A percentile compares a stretch with the other conserved stretches of the same genome.
phyloP scores from a whole-genome alignment of 2,329 filamentous ascomycete species.

The Talaromyces sp. region DNA sequence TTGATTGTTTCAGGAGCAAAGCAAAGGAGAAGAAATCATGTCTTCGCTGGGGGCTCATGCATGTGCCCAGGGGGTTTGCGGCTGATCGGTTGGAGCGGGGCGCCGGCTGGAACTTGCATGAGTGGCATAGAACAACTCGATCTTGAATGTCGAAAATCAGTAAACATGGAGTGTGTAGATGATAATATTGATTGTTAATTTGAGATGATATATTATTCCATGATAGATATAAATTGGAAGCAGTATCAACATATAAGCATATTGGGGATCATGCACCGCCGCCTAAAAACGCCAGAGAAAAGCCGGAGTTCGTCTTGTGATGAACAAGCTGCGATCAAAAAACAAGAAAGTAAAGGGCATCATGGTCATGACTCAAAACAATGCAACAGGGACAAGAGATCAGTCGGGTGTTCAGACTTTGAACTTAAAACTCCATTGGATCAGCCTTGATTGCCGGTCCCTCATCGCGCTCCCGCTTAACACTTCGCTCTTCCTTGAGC shows the following conservation, averaged over 20 bases:
- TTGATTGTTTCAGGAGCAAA: too few relatives aligned
- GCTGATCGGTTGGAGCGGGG: too few relatives aligned
- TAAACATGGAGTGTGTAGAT: too few relatives aligned
- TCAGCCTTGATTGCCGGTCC: constrained; percentile 45
- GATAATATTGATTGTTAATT: too few relatives aligned
- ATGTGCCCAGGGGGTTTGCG: too few relatives aligned
- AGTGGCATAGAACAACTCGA: too few relatives aligned
- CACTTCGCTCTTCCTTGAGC: constrained; percentile 70
- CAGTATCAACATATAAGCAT: neutral
- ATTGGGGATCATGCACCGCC: constrained; percentile 1
- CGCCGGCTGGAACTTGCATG: too few relatives aligned
- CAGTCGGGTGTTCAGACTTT: neutral
- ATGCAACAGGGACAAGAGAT: neutral
- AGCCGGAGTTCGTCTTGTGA: neutral
- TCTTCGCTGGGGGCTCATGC: too few relatives aligned
- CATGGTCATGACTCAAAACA: constrained; percentile 19
- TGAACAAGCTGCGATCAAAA: neutral
- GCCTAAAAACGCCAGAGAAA: constrained; percentile 13
- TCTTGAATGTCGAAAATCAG: too few relatives aligned
- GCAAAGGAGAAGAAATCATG: too few relatives aligned
- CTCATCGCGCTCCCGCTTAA: constrained; percentile 56
- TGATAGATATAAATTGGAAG: neutral
- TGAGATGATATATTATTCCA: too few relatives aligned
- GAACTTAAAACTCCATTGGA: constrained; percentile 66
- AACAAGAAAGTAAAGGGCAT: constrained; percentile 13